Evolutionary conservation across 306 rosid species (phyloP).

Genomic region (Astragalus glycyphyllos): DNA sequence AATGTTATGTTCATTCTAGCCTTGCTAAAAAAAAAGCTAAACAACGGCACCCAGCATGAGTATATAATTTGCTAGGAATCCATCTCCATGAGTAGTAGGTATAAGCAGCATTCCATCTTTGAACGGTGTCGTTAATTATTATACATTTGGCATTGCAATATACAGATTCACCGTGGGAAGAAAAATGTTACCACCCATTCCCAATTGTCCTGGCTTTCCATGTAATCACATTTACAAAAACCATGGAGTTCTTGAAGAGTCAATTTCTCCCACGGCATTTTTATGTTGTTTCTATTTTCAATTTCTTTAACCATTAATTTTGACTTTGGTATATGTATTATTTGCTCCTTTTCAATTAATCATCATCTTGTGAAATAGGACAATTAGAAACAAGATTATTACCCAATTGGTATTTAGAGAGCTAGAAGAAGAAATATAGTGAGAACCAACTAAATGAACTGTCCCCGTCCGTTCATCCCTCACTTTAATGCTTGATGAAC

Average conservation of each 20-base stretch:
- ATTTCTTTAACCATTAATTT: constrained; percentile 46
- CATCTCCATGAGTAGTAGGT: background rate
- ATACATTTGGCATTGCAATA: constrained; percentile 41
- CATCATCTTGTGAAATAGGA: constrained; percentile 59
- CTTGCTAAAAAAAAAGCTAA: background rate
- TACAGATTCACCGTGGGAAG: constrained; percentile 54
- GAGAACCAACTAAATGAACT: constrained; percentile 92
- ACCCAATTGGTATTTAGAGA: constrained; percentile 49
- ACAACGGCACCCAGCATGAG: background rate
- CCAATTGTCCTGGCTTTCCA: constrained; percentile 48
- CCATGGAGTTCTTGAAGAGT: constrained; percentile 41
- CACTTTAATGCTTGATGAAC: constrained; percentile 88
- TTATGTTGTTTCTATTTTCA: constrained; percentile 49
- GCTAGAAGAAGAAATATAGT: constrained; percentile 60
- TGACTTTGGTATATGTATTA: constrained; percentile 48
- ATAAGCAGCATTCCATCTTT: constrained; percentile 12
- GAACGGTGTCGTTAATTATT: background rate
- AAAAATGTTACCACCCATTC: constrained; percentile 35
- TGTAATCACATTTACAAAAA: constrained; percentile 55
- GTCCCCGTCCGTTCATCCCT: constrained; percentile 87
- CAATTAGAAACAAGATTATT: constrained; percentile 49
- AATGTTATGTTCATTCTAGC: too few species aligned
- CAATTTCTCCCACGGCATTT: constrained; percentile 41
- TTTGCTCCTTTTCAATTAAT: constrained; percentile 52
- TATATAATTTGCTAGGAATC: constrained; percentile 9